These are phyloP conservation scores for Fusarium tupiense DNA, from an alignment of 2,329 filamentous ascomycete species.

Conservation along the genomic window DNA sequence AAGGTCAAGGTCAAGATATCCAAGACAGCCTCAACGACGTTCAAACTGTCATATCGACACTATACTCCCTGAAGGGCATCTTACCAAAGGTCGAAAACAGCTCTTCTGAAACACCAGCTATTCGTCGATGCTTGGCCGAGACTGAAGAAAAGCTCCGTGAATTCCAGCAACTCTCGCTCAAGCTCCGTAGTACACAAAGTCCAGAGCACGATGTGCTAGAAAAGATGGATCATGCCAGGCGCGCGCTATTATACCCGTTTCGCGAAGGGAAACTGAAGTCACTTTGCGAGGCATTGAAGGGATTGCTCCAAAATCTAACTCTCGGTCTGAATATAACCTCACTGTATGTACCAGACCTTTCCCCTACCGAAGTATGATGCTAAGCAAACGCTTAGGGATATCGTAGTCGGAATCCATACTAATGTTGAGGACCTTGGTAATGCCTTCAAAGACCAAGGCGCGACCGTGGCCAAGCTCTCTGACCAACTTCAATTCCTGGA, in stretches of 20 bases:
- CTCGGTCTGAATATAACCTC: accelerated
- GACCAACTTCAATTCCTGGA: accelerated
- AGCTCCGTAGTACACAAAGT: accelerated
- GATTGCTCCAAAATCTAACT: not conserved
- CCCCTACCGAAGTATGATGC: accelerated
- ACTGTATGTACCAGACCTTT: accelerated
- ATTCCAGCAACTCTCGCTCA: not conserved
- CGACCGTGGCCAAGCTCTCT: not conserved
- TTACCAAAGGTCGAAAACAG: not conserved
- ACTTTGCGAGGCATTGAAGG: not conserved
- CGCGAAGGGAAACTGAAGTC: not conserved
- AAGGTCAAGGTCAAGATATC: accelerated
- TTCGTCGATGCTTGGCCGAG: not conserved
- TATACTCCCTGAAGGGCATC: not conserved
- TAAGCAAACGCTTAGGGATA: accelerated
- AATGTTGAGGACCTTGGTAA: accelerated
- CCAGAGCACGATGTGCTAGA: accelerated
- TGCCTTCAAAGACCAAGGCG: accelerated
- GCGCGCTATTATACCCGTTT: accelerated
- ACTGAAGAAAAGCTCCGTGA: not conserved
- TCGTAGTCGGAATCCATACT: not conserved
- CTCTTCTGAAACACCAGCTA: not conserved
- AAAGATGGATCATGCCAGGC: not conserved
- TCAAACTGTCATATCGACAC: not conserved
- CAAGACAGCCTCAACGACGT: accelerated